Evolutionary conservation across 2,329 filamentous ascomycete species (phyloP), one percentile per base, ranked within the genome.

Genomic region (Truncatella angustata): DNA sequence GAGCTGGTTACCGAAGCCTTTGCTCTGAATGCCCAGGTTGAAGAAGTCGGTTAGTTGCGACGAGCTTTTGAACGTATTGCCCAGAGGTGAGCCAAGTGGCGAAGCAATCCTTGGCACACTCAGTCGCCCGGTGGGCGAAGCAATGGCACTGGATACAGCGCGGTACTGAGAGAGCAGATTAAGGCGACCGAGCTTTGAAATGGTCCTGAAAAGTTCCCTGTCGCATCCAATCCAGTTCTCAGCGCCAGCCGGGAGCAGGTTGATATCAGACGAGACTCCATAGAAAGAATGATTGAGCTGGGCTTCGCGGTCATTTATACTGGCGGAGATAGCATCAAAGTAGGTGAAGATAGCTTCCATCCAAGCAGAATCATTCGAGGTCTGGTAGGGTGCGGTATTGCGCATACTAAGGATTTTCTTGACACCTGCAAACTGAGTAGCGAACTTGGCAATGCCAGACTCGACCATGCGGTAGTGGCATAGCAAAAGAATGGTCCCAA

Each of bases 401-500:
- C 91, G 82, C 73, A 96, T 82, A 4, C 86, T 82, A 10, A 97
- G 80, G 28, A 97, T 84, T 74, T 95, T 95, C 71, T 91, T 92
- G 35, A 97, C 91, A 0, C 93, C 92, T 1, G 91, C 91, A 63
- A 97, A 91, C 66, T 97, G 93, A 0, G 90, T 94, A 60, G 91
- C 90, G 71, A 97, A 97, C 63, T 93, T 93, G 18, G 90, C 91
- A 59, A 97, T 87, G 3, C 93, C 93, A 1, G 90, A 94, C 69
- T 97, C 92, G 56, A 91, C 94, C 73, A 96, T 91, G 60, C 95
- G 89, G 68, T 96, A 96, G 55, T 97, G 85, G 66, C 91, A 96
- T 3, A 97, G 78, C 7, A 97, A 81, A 35, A 97, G 80, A 32
- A 97, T 84, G 4, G 91, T 96, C 3, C 91, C 92, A 26, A 97